Evolutionary conservation across 2,329 filamentous ascomycete genomes (phyloP), one percentile per base, ranked within the genome.

Genomic region (Amesomyces nigricolor): DNA sequence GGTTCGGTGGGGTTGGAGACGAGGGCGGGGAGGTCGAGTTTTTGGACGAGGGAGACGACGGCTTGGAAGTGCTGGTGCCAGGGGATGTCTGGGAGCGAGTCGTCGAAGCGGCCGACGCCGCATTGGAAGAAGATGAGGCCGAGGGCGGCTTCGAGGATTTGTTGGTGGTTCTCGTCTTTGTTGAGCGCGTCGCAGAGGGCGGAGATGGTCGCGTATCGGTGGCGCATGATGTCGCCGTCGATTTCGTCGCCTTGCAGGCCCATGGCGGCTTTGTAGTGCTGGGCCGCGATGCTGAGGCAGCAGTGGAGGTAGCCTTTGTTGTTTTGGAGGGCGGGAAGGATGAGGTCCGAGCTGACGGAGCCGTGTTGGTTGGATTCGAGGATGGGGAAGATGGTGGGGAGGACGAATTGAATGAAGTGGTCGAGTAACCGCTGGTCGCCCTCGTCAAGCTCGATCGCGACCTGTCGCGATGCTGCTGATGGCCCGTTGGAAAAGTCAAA

Each of bases 11-110:
- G 77, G 58, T 83, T 78, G 43, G 82, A 77, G 53, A 92, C 82
- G 47, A 85, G 71, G 39, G 79, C 78, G 9, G 88, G 86, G 39
- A 97, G 82, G 57, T 91, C 85, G 35, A 97, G 85, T 72, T 89
- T 91, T 69, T 88, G 83, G 22, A 96, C 88, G 51, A 97, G 79
- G 64, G 85, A 91, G 63, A 88, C 87, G 17, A 87, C 92, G 3
- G 91, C 91, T 70, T 95, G 88, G 75, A 97, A 96, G 75, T 99
- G 94, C 70, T 95, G 89, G 74, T 92, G 89, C 94, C 94, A 99
- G 19, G 91, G 86, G 64, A 97, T 95, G 68, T 97, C 91, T 14
- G 89, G 87, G 22, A 96, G 82, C 46, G 81, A 81, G 68, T 96
- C 90, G 64, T 94, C 87, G 37, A 87, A 85, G 65, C 89, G 83